phyloP scores from a whole-genome alignment of 306 rosid genomes.

The Castanea mollissima region DNA sequence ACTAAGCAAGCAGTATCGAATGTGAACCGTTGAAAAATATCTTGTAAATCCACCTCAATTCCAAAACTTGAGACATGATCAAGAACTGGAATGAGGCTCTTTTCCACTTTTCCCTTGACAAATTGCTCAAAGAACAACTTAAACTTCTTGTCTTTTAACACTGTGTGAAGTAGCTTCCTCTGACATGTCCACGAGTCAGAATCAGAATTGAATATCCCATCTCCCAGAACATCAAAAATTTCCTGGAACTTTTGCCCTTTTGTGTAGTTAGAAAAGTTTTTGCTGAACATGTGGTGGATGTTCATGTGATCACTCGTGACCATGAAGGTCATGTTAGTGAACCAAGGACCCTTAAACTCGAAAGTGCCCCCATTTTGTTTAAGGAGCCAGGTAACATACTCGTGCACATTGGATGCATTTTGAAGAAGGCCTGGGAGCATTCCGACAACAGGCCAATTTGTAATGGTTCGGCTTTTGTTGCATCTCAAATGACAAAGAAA shows the following conservation, averaged over 20 bases:
- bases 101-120: constrained; percentile 2
- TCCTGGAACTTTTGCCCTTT: constrained; percentile 23
- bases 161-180: constrained; percentile 6
- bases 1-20: constrained; percentile 17
- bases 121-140: neutral
- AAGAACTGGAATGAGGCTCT: constrained; percentile 25
- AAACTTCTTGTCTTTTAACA: neutral
- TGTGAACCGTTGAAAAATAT: constrained; percentile 17
- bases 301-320: constrained; percentile 35
- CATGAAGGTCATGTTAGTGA: constrained; percentile 13
- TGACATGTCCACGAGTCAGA: constrained; percentile 32
- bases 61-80: neutral
- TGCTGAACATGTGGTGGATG: constrained; percentile 16
- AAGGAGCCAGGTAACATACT: neutral
- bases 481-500: neutral
- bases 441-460: constrained; percentile 41
- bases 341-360: constrained; percentile 32
- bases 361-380: constrained; percentile 19
- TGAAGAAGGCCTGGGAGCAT: constrained; percentile 28
- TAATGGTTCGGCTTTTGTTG: neutral
- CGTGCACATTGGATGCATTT: constrained; percentile 15
- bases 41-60: constrained; percentile 27
- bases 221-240: constrained; percentile 26
- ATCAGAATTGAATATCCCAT: constrained; percentile 36
- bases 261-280: neutral